These are phyloP conservation scores for Podila horticola DNA, from an alignment of 192 early-diverging fungal genomes.

Conservation along the genomic window DNA sequence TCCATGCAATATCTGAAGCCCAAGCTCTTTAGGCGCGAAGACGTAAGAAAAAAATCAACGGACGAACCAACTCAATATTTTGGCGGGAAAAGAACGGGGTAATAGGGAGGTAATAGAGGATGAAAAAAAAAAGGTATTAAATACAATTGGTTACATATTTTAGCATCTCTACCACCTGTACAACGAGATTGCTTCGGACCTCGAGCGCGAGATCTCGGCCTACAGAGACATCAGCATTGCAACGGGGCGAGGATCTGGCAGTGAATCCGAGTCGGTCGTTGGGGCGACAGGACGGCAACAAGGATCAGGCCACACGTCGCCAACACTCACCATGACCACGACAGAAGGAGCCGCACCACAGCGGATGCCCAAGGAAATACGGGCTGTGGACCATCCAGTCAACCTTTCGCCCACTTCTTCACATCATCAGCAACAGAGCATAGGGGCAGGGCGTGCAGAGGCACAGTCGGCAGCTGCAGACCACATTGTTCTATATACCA, in stretches of 20 bases:
- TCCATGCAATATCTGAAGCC: constrained; percentile 48
- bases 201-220: constrained; percentile 19
- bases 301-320: not conserved
- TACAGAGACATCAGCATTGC: constrained; percentile 15
- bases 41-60: constrained; percentile 19
- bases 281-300: not conserved
- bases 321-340: not conserved
- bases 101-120: not conserved
- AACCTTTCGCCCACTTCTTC: constrained; percentile 21
- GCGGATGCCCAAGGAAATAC: not conserved
- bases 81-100: not conserved
- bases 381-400: constrained; percentile 4
- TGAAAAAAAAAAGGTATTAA: not conserved
- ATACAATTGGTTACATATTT: not conserved
- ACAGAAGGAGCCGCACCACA: not conserved
- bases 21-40: constrained; percentile 41
- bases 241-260: not conserved
- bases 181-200: constrained; percentile 19
- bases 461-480: constrained; percentile 21
- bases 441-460: not conserved
- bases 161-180: constrained; percentile 48
- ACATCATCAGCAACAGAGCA: not conserved
- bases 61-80: not conserved
- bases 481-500: constrained; percentile 41
- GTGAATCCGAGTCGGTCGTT: not conserved